phyloP scores from a whole-genome alignment of 495 filamentous ascomycete genomes.

The Hypoxylon perforatum region DNA sequence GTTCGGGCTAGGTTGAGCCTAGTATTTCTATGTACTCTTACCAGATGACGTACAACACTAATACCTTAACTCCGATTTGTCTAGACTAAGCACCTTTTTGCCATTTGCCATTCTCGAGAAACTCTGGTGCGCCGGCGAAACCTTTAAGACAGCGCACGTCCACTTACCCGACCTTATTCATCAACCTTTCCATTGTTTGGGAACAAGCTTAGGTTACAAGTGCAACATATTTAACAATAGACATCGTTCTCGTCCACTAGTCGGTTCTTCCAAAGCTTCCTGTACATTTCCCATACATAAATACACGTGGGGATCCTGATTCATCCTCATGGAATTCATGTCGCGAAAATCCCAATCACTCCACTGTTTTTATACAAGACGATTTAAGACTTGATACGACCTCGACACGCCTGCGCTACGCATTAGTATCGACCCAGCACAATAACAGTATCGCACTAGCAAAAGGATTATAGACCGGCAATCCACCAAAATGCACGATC shows the following conservation, averaged over 20 bases:
- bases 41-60: not conserved
- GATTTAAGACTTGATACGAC: constrained; percentile 45
- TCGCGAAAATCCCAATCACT: constrained; percentile 34
- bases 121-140: constrained; percentile 29
- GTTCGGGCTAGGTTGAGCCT: too few species aligned
- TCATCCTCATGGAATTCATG: constrained; percentile 50
- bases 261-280: not conserved
- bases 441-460: constrained; percentile 1
- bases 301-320: not conserved
- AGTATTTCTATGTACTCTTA: too few species aligned
- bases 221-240: constrained; percentile 3
- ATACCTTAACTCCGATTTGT: constrained; percentile 28
- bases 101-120: constrained; percentile 12
- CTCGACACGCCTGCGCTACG: not conserved
- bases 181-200: constrained; percentile 8
- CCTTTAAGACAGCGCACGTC: constrained; percentile 22
- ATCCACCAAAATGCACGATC: constrained; percentile 70
- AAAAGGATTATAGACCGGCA: constrained; percentile 7
- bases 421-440: not conserved
- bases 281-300: not conserved
- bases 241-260: too few species aligned
- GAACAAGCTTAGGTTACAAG: constrained; percentile 3
- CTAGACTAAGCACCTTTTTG: not conserved
- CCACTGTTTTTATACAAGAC: constrained; percentile 39
- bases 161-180: not conserved